Evolutionary conservation across 1,284 basidiomycete species (phyloP).

Genomic region (Naganishia albida): DNA sequence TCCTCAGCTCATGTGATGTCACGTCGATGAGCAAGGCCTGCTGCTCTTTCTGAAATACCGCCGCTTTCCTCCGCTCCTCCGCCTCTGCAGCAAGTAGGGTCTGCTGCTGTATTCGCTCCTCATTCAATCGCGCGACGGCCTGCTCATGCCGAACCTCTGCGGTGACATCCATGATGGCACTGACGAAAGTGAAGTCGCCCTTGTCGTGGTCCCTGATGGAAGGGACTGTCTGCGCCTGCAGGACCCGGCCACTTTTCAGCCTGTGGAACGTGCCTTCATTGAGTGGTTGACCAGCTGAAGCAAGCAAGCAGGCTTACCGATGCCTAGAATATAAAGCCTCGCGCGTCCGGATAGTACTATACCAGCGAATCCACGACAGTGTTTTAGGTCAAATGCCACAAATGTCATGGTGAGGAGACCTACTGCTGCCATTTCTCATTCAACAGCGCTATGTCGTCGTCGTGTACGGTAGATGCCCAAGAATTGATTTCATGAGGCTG

Average conservation of each 20-base stretch:
- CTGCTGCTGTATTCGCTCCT: slow-evolving; percentile 21
- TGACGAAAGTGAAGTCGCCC: slow-evolving; percentile 18
- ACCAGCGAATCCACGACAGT: too few relatives aligned
- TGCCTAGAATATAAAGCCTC: slow-evolving; percentile 18
- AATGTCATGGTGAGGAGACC: not conserved
- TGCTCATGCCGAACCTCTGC: slow-evolving; percentile 18
- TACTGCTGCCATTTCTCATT: slow-evolving; percentile 15
- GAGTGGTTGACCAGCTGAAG: not conserved
- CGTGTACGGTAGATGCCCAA: slow-evolving; percentile 1
- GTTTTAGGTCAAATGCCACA: too few relatives aligned
- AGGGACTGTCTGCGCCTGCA: slow-evolving; percentile 13
- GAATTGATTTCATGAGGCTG: not conserved
- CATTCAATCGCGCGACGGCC: slow-evolving; percentile 22
- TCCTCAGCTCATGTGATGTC: slow-evolving; percentile 31
- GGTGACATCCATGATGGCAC: slow-evolving; percentile 31
- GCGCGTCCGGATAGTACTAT: not conserved
- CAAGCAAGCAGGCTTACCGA: not conserved
- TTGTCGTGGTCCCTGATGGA: not conserved
- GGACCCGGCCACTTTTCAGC: slow-evolving; percentile 29
- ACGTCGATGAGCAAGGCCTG: slow-evolving; percentile 29
- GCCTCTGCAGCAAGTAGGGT: slow-evolving; percentile 21
- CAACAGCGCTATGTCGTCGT: slow-evolving; percentile 9
- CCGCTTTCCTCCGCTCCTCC: slow-evolving; percentile 28
- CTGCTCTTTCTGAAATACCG: slow-evolving; percentile 32
- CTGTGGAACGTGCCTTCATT: slow-evolving; percentile 1